Evolutionary conservation across 2,329 filamentous ascomycete species (phyloP), one percentile per base, ranked within the genome.

Genomic region (Cladobotryum mycophilum): DNA sequence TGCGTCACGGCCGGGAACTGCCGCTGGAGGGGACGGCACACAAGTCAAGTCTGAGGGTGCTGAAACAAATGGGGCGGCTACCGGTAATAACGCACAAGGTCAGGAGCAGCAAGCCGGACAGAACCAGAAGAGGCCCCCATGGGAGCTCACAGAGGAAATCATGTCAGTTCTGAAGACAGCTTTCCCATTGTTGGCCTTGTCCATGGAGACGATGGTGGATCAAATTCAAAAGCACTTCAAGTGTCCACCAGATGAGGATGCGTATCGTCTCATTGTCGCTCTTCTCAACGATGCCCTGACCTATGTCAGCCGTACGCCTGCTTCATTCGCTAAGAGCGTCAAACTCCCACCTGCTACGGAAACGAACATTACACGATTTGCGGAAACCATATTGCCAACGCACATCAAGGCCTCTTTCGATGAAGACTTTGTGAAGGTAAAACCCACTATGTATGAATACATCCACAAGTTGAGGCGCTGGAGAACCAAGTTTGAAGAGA

Each of bases 181-280:
- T 0, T 99, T 97, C 76, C 93, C 93, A 20, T 78, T 99, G 15
- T 80, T 99, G 60, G 93, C 95, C 9, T 75, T 97, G 41, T 96
- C 92, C 0, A 97, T 99, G 93, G 93, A 99, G 72, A 96, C 92
- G 0, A 99, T 97, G 90, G 91, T 97, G 30, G 93, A 99, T 65
- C 92, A 97, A 70, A 96, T 99, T 53, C 88, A 93, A 68, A 97
- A 97, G 76, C 87, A 97, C 70, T 99, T 99, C 80, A 99, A 99
- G 72, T 97, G 93, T 62, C 92, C 92, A 13, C 92, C 92, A 0
- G 93, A 99, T 61, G 93, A 99, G 67, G 93, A 99, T 72, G 95
- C 93, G 2, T 97, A 97, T 69, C 82, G 93, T 45, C 78, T 99
- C 14, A 99, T 99, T 58, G 92, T 97, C n/a, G 95, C 93, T 3